Base-by-base conservation (phyloP, 1,284 basidiomycete species). In the Trametes pubescens region DNA sequence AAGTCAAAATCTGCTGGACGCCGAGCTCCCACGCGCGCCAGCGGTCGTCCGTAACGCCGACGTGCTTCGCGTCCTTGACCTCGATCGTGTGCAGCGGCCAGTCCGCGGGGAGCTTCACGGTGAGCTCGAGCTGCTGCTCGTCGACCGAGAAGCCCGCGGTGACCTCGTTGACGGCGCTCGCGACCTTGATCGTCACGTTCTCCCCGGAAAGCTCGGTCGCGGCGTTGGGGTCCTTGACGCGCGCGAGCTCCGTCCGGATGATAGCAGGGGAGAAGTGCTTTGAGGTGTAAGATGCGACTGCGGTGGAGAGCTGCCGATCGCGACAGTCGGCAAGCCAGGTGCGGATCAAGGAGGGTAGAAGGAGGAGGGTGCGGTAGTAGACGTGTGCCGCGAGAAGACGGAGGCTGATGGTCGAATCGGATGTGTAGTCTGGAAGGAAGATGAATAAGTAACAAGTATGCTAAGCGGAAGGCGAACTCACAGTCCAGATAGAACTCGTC, bases 1-100 rank as follows among this genome's bases (percentile, higher is more conserved):
- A 88, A 77, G 92, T 94, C 61, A 98, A 90, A 29, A 93, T 90
- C 79, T 98, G 96, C 76, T 97, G 95, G 34, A 98, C 91, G 24
- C 90, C 93, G 40, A 99, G 84, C 62, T 98, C 83, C 98, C 97
- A 99, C 0, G 93, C 92, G 66, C 96, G 82, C 96, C 97, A 99
- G 64, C 89, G 87, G 65, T 90, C 90, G 73, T 98, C 96, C 24
- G 92, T 88, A 4, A 99, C 95, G 2, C 95, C 96, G 9, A 98
- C 90, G 65, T 89, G 86, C 73, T 91, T 89, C 51, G 93, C 82
- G 72, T 98, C 96, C 71, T 88, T 87, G 24, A 99, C 90, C 74
- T 98, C 96, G 38, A 99, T 92, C 38, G 85, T 86, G 70, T 92
- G 92, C 46, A 99, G 80, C 0, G 98, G 98, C 87, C 95, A 99